Evolutionary conservation across 2,329 filamentous ascomycete species (phyloP), one percentile per base, ranked within the genome.

Genomic region (Pseudogymnoascus sp.): DNA sequence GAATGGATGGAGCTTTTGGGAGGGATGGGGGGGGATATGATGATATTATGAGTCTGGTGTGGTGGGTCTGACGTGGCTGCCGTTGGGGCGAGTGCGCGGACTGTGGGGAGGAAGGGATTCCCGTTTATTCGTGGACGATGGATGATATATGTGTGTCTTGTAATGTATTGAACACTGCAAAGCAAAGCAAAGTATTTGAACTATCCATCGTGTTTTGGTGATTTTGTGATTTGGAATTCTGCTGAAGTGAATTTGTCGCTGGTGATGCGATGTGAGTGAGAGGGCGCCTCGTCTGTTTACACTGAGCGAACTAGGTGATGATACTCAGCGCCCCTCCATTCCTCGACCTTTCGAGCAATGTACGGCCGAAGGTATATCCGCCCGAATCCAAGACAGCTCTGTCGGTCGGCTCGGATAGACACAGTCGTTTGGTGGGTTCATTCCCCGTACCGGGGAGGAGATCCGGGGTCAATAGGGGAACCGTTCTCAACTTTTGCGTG

Each of bases 141-240:
- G 47, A 54, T 54, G 47, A 32, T 32, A 54, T 54, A 54, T 54
- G 47, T 54, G 47, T 54, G 47, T 54, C 47, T 54, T 54, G 47
- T 54, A 54, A 54, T 54, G 47, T 54, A 54, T 54, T 54, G 47
- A 32, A 54, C 47, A 54, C 47, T 54, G 47, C 47, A 54, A 54
- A 54, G 16, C 41, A 50, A 50, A 50, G 8, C 41, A 50, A 50
- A 50, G 8, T 14, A 50, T 30, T 2, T 8, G 1, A 54, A 32
- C 47, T 50, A 18, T 50, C 25, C 30, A 32, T 32, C 7, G 30
- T 32, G 7, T 22, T 22, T 22, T 4, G 2, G 5, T 30, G 4
- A 50, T 30, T 32, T 32, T 32, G 9, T 20, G 14, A 30, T 54
- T 20, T 54, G 47, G 32, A 20, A 18, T 54, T 25, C 7, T 54